Percentiles rank a stretch among this genome's conserved stretches.
Conservation (phyloP, 169 alveolate species). For the Plasmodium fragile region DNA sequence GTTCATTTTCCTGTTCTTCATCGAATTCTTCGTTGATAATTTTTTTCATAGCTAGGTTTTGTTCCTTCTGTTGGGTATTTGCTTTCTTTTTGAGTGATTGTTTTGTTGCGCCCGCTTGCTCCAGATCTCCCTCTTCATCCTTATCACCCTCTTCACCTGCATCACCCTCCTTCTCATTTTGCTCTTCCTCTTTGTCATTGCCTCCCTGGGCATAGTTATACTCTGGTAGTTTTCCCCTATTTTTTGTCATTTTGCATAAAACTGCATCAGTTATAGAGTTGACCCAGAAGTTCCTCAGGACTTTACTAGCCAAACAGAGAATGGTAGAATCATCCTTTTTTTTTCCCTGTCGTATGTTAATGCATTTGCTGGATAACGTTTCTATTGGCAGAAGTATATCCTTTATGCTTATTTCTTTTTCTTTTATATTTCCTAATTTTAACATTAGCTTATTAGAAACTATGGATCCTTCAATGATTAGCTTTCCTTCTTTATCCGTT, state of each 20-base stretch:
- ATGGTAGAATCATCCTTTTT: conserved; percentile 35
- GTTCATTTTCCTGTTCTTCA: conserved; percentile 58
- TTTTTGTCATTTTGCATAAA: conserved; percentile 58
- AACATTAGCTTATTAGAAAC: conserved; percentile 40
- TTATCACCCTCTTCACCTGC: background rate
- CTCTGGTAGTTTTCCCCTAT: conserved; percentile 62
- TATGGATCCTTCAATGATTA: conserved; percentile 74
- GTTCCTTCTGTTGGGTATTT: conserved; percentile 2
- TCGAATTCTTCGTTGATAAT: conserved; percentile 66
- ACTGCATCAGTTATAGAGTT: conserved; percentile 74
- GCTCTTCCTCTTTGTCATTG: background rate
- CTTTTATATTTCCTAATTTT: conserved; percentile 64
- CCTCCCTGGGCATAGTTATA: conserved; percentile 21
- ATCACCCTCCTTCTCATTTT: conserved; percentile 11
- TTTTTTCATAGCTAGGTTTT: conserved; percentile 24
- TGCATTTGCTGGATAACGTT: conserved; percentile 83
- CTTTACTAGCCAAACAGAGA: conserved; percentile 62
- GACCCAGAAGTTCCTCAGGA: conserved; percentile 57
- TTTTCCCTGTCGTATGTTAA: conserved; percentile 78
- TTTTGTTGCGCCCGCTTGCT: background rate
- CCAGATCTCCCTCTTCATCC: background rate
- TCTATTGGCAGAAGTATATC: conserved; percentile 82
- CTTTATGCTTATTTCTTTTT: conserved; percentile 79
- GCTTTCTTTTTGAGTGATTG: background rate
- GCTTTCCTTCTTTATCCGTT: conserved; percentile 68